Base-by-base conservation (phyloP, 2,329 filamentous ascomycete species). In the Diaporthe sp. region DNA sequence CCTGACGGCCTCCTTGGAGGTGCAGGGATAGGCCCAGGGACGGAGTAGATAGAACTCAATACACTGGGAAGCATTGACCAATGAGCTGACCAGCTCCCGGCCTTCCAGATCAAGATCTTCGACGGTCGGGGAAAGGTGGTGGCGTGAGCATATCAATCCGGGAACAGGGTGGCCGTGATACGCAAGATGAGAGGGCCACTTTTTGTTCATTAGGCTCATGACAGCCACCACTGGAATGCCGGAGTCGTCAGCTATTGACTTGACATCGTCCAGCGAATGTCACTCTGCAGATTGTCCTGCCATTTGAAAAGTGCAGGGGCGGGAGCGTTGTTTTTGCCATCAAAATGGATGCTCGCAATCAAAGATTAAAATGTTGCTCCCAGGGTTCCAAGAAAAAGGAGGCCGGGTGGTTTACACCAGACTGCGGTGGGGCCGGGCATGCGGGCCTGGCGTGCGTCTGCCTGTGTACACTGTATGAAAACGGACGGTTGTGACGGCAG, bases 161-260 rank as follows among this genome's bases (percentile, higher is more conserved):
- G 65, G n/a, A 42, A 57, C 62, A 65, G 46, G 67, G 74, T 73
- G 60, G 68, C 51, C 53, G 58, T 28, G 74, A 73, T 75, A 72
- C 49, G 58, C 61, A 65, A 76, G 55, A 76, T 76, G 75, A 76
- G 75, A 57, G 75, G 37, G 51, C 75, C 75, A 76, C 75, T 76
- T 72, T 73, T 76, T 68, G 71, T 58, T 67, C 67, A 75, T 75
- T 72, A 76, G 44, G 67, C 61, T 75, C 58, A 53, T 68, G 75
- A 61, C 71, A 61, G 58, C 65, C 60, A 71, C 72, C 65, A 51
- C 46, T 73, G 71, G 71, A 73, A 73, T 73, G 71, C 42, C 37
- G 17, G 51, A 44, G 34, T 55, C 46, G 71, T 62, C 49, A 73
- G 58, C 46, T 46, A 39, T 55, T 44, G 61, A 53, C 53, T 61